Evolutionary conservation across 2,329 filamentous ascomycete species (phyloP).

Genomic region (Colletotrichum coccodes): DNA sequence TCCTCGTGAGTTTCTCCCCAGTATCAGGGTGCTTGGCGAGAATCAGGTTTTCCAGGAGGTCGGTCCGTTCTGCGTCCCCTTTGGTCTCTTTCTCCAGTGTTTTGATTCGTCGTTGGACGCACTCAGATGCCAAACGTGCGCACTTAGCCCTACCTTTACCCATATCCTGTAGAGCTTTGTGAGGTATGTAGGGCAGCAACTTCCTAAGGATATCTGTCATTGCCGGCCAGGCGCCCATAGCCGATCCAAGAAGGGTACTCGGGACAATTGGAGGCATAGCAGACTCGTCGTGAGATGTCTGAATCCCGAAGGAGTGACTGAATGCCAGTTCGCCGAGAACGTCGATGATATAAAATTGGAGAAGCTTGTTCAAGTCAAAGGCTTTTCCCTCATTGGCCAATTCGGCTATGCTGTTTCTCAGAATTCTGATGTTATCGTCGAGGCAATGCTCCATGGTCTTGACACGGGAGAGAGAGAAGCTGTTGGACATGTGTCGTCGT

Average conservation of each 20-base stretch:
- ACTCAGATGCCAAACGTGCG: constrained; percentile 33
- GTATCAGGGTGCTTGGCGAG: constrained; percentile 47
- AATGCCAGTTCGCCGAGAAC: constrained; percentile 44
- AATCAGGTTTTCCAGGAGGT: constrained; percentile 47
- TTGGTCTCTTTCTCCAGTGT: neutral
- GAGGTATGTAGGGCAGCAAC: constrained; percentile 37
- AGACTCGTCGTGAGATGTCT: constrained; percentile 39
- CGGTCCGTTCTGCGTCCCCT: constrained; percentile 37
- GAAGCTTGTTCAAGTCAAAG: constrained; percentile 43
- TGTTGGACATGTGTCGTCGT: constrained; percentile 20
- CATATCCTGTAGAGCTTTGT: constrained; percentile 34
- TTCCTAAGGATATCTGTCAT: constrained; percentile 39
- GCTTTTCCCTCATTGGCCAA: constrained; percentile 22
- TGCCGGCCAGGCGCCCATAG: constrained; percentile 40
- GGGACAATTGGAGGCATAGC: constrained; percentile 45
- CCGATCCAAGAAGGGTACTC: constrained; percentile 44
- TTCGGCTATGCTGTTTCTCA: constrained; percentile 36
- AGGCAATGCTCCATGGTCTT: constrained; percentile 48
- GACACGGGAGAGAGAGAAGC: constrained; percentile 34
- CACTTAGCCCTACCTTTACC: constrained; percentile 37
- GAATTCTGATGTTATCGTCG: constrained; percentile 42
- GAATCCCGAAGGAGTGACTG: constrained; percentile 43
- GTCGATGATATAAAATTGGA: constrained; percentile 40
- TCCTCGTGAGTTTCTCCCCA: constrained; percentile 39
- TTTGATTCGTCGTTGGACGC: constrained; percentile 32